Evolutionary conservation across 2,329 filamentous ascomycete species (phyloP).

Genomic region (Cephalotrichum gorgonifer): DNA sequence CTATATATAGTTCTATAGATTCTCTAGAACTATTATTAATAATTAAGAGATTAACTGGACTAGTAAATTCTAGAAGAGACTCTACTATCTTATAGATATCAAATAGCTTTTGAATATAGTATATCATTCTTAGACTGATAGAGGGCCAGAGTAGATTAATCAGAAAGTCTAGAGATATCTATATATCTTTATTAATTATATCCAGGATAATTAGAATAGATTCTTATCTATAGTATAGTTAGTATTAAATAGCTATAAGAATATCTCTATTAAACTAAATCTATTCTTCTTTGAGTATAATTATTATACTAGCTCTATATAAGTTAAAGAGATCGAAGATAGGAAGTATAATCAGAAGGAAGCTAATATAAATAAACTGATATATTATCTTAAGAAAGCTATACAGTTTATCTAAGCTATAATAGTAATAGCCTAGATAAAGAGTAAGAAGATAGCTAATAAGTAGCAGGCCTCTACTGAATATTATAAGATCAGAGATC

Average conservation of each 20-base stretch:
- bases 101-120: background rate
- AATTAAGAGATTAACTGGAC: too few relatives aligned
- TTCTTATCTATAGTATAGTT: background rate
- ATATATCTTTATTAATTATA: background rate
- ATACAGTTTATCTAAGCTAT: background rate
- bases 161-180: background rate
- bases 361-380: background rate
- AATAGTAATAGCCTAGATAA: background rate
- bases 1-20: background rate
- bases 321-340: background rate
- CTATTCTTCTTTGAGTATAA: background rate
- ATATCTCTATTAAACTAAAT: background rate
- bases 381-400: background rate
- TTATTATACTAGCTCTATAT: background rate
- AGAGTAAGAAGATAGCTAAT: background rate
- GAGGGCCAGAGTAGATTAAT: background rate
- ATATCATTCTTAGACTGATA: slow-evolving; percentile 3
- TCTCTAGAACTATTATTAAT: too few relatives aligned
- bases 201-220: background rate
- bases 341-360: background rate
- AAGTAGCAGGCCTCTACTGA: background rate
- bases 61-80: background rate
- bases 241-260: background rate
- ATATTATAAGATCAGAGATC: background rate
- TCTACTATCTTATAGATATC: background rate